Conservation (phyloP, 2,329 filamentous ascomycete genomes). For the Aschersonia sp. region DNA sequence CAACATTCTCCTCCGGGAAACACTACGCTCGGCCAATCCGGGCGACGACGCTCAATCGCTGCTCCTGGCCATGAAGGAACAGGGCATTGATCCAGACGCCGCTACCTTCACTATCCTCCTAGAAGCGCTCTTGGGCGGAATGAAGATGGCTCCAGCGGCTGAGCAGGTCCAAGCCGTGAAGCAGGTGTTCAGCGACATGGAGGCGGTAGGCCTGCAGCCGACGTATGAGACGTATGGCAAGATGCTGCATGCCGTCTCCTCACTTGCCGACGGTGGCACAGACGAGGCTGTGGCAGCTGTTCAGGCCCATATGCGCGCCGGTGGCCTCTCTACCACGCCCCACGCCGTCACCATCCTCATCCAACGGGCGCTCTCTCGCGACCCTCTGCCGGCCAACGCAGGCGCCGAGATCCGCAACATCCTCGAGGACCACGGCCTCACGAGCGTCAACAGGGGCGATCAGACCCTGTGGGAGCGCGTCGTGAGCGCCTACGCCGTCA, state of each 20-base stretch:
- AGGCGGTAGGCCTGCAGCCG: conserved; percentile 37
- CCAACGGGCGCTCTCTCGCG: conserved; percentile 46
- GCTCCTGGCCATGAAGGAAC: conserved; percentile 42
- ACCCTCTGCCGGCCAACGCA: conserved; percentile 40
- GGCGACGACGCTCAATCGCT: conserved; percentile 33
- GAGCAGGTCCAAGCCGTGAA: conserved; percentile 38
- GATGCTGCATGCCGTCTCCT: conserved; percentile 42
- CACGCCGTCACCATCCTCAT: conserved; percentile 65
- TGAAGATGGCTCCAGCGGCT: conserved; percentile 22
- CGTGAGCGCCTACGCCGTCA: conserved; percentile 48
- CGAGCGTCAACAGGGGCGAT: conserved; percentile 26
- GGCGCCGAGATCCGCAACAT: conserved; percentile 35
- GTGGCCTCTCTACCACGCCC: conserved; percentile 36
- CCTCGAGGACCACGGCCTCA: conserved; percentile 39
- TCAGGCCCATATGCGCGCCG: conserved; percentile 43
- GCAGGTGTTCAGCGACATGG: conserved; percentile 42
- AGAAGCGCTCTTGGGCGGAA: conserved; percentile 35
- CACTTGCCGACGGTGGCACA: conserved; percentile 20
- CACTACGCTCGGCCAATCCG: conserved; percentile 34
- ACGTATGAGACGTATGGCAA: conserved; percentile 53
- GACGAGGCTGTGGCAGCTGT: conserved; percentile 42
- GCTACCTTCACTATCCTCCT: conserved; percentile 62
- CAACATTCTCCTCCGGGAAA: conserved; percentile 52
- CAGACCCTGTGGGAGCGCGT: conserved; percentile 55
- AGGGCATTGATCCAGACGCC: conserved; percentile 43